Conservation (phyloP, 2,329 filamentous ascomycete genomes). For the Cadophora malorum region DNA sequence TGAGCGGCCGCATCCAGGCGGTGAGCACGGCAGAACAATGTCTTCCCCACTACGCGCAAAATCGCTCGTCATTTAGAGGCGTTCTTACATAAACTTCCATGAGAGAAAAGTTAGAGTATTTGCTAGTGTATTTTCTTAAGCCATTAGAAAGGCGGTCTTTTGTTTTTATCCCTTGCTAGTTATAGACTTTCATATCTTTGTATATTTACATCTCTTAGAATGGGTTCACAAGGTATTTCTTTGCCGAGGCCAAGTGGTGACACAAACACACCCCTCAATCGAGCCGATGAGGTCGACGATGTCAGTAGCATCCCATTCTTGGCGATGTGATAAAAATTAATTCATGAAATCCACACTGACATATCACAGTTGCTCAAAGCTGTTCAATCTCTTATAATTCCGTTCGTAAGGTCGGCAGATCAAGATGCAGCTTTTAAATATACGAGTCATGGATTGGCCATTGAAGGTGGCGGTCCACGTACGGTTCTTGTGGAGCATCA, state of each 20-base stretch:
- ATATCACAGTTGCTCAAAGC: constrained; percentile 67
- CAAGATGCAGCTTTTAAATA: constrained; percentile 61
- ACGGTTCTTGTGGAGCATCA: constrained; percentile 70
- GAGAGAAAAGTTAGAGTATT: neutral
- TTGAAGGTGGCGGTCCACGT: constrained; percentile 49
- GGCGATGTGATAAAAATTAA: neutral
- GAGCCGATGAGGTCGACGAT: constrained; percentile 55
- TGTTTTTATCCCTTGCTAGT: neutral
- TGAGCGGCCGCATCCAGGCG: constrained; percentile 27
- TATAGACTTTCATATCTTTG: neutral
- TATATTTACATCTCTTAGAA: constrained; percentile 25
- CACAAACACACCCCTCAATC: constrained; percentile 36
- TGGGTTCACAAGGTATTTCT: constrained; percentile 33
- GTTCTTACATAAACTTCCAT: constrained; percentile 7
- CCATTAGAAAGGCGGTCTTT: neutral
- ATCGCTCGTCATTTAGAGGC: constrained; percentile 8
- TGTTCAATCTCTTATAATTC: constrained; percentile 71
- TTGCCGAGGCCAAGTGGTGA: constrained; percentile 27
- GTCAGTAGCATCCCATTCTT: constrained; percentile 45
- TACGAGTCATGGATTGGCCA: constrained; percentile 55
- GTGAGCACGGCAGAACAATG: constrained; percentile 19
- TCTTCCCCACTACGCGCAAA: constrained; percentile 9
- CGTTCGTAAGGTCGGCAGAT: constrained; percentile 75
- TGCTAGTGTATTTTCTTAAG: neutral
- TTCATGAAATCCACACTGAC: constrained; percentile 19